phyloP scores from a whole-genome alignment of 176 grass and related monocot species.

The Themeda triandra region DNA sequence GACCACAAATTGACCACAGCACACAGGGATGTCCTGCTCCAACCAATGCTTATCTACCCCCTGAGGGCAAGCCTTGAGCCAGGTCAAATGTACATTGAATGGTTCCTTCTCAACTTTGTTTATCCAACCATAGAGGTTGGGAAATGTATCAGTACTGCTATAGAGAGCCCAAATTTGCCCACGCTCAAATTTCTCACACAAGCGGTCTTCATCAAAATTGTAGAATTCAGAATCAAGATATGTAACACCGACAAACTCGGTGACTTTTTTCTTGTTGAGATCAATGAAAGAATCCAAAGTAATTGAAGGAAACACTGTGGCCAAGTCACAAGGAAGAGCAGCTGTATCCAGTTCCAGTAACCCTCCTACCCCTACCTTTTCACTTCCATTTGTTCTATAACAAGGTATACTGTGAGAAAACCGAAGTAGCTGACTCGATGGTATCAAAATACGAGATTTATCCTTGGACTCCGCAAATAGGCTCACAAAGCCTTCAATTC shows the following conservation, averaged over 20 bases:
- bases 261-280: slow-evolving; percentile 7
- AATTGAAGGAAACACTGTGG: slow-evolving; percentile 45
- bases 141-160: slow-evolving; percentile 55
- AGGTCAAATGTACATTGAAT: slow-evolving; percentile 59
- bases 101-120: slow-evolving; percentile 60
- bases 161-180: slow-evolving; percentile 97
- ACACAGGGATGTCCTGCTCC: slow-evolving; percentile 42
- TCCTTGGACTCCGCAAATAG: slow-evolving; percentile 53
- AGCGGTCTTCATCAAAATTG: slow-evolving; percentile 45
- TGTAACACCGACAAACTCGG: slow-evolving; percentile 6
- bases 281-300: slow-evolving; percentile 27
- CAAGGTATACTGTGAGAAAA: slow-evolving; percentile 77
- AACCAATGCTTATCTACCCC: slow-evolving; percentile 50
- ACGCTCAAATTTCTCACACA: slow-evolving; percentile 40
- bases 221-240: slow-evolving; percentile 72
- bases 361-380: slow-evolving; percentile 63
- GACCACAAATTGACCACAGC: slow-evolving; percentile 68
- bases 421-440: slow-evolving; percentile 52
- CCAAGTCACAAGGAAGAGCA: slow-evolving; percentile 70
- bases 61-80: slow-evolving; percentile 64
- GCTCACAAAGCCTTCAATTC: slow-evolving; percentile 75
- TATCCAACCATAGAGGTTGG: slow-evolving; percentile 83
- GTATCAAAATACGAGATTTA: slow-evolving; percentile 30
- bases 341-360: slow-evolving; percentile 72
- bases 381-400: slow-evolving; percentile 60